A percentile compares a stretch with the other conserved stretches of the same genome.
Evolutionary conservation across 495 filamentous ascomycete genomes (phyloP).

Genomic region (Saxophila tyrrhenica): DNA sequence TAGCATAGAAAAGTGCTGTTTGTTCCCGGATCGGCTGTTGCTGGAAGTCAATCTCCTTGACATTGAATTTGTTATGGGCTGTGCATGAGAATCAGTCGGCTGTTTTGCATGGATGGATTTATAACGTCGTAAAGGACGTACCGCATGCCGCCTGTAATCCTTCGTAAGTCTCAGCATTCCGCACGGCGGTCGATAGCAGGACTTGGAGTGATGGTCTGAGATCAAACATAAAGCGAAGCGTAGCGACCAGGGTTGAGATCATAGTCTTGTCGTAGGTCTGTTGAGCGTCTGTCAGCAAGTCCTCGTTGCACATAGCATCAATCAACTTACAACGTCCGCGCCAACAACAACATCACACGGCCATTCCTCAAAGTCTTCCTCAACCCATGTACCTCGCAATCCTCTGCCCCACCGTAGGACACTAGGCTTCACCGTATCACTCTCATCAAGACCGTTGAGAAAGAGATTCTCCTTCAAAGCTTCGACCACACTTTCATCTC

Average conservation of each 20-base stretch:
- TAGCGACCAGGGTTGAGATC: slow-evolving; percentile 46
- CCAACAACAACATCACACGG: slow-evolving; percentile 29
- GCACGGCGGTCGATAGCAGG: slow-evolving; percentile 49
- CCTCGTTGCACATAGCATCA: too few relatives aligned
- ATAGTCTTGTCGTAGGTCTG: slow-evolving; percentile 56
- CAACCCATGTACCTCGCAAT: slow-evolving; percentile 14
- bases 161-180: slow-evolving; percentile 52
- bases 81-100: background rate
- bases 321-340: slow-evolving; percentile 29
- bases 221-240: slow-evolving; percentile 44
- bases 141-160: slow-evolving; percentile 46
- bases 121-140: slow-evolving; percentile 28
- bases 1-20: slow-evolving; percentile 17
- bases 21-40: slow-evolving; percentile 14
- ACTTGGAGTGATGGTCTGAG: slow-evolving; percentile 38
- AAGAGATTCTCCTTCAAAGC: slow-evolving; percentile 54
- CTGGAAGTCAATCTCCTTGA: slow-evolving; percentile 13
- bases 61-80: slow-evolving; percentile 12
- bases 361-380: slow-evolving; percentile 17
- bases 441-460: slow-evolving; percentile 49
- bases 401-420: slow-evolving; percentile 51
- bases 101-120: background rate
- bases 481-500: slow-evolving; percentile 60
- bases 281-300: background rate
- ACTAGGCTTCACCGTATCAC: slow-evolving; percentile 32